Evolutionary conservation across 1,284 basidiomycete genomes (phyloP), one percentile per base, ranked within the genome.

Genomic region (Ganoderma multipileum): DNA sequence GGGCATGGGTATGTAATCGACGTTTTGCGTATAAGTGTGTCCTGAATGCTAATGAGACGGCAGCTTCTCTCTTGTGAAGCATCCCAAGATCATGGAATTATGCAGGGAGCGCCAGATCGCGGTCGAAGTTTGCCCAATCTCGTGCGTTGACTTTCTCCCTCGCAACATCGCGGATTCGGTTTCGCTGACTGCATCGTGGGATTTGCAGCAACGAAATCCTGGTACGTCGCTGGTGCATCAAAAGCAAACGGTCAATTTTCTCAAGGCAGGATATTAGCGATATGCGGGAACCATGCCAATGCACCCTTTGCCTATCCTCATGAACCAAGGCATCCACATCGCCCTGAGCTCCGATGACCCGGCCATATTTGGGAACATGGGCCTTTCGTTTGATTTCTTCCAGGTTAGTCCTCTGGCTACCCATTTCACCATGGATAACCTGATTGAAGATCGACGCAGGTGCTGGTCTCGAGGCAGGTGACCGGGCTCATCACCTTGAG

Each of bases 271-370:
- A 33, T 47, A 28, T 41, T 68, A 91, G 90, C 86, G 91, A 36
- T 79, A 91, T 65, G 90, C 90, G 8, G 88, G 90, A 18, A 91
- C 91, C 5, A 92, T 92, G 86, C 89, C 88, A 1, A 90, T 89
- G 85, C 91, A 93, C 74, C 91, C 90, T 6, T 81, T 93, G 20
- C 89, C 90, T 0, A 82, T 87, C 28, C 76, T 93, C 57, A 76
- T 94, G 63, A 92, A 92, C 75, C 81, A 91, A 66, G 91, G 92
- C 2, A 83, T 93, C 3, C 87, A 89, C 9, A 87, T 94, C 6
- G 87, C 87, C 0, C 81, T 94, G 5, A 87, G 84, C 73, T 91
- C 90, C 7, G 92, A 94, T 75, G 92, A 94, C 72, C 91, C 92
- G 2, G 83, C 88, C 1, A 83, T 89, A 30, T 94, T 94, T 76